phyloP scores from a whole-genome alignment of 495 filamentous ascomycete species.

The Talaromyces ruber region DNA sequence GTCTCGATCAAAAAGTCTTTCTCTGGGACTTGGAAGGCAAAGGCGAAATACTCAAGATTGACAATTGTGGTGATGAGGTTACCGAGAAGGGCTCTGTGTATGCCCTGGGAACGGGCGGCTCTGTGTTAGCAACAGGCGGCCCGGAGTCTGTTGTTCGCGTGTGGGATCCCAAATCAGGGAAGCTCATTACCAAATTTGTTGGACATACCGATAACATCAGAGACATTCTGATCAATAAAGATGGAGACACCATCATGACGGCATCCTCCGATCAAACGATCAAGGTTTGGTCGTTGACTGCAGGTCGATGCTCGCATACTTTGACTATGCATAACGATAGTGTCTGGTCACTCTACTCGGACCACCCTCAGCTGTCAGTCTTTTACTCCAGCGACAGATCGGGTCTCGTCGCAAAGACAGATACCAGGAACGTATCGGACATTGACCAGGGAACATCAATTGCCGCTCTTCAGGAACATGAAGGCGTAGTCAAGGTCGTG shows the following conservation, averaged over 20 bases:
- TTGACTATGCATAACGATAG: slow-evolving; percentile 98
- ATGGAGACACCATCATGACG: slow-evolving; percentile 85
- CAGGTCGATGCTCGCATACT: slow-evolving; percentile 92
- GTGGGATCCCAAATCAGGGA: slow-evolving; percentile 87
- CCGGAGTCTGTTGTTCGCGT: slow-evolving; percentile 89
- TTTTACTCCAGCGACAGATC: slow-evolving; percentile 93
- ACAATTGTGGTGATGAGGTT: slow-evolving; percentile 68
- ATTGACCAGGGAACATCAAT: slow-evolving; percentile 85
- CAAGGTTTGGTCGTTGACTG: slow-evolving; percentile 94
- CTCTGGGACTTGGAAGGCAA: slow-evolving; percentile 88
- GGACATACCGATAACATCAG: slow-evolving; percentile 97
- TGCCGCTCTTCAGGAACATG: slow-evolving; percentile 83
- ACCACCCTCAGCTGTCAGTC: slow-evolving; percentile 73
- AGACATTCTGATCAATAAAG: slow-evolving; percentile 78
- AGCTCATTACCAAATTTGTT: slow-evolving; percentile 89
- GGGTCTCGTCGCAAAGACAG: slow-evolving; percentile 89
- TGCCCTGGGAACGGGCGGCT: slow-evolving; percentile 65
- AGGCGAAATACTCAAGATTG: slow-evolving; percentile 77
- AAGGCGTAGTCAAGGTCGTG: slow-evolving; percentile 79
- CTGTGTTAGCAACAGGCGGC: slow-evolving; percentile 82
- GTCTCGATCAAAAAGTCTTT: slow-evolving; percentile 82
- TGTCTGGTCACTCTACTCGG: slow-evolving; percentile 91
- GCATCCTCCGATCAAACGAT: slow-evolving; percentile 94
- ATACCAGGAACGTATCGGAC: slow-evolving; percentile 67
- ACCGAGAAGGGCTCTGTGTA: slow-evolving; percentile 93